A percentile compares a stretch with the other conserved stretches of the same genome.
phyloP scores from a whole-genome alignment of 306 rosid genomes.

The Medicago ruthenica region DNA sequence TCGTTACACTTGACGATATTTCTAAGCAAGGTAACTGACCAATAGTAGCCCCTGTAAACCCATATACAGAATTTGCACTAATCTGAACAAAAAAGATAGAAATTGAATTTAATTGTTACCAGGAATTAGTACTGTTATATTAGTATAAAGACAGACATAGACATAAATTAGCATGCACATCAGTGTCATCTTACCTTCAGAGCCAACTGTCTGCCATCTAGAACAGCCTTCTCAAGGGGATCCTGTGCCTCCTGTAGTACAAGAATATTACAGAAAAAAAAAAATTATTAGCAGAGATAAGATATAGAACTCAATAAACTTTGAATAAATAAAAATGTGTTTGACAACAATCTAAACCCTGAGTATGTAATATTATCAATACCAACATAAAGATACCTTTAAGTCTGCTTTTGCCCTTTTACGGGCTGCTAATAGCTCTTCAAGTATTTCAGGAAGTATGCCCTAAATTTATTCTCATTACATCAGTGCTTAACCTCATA shows the following conservation, averaged over 20 bases:
- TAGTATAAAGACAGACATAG: neutral
- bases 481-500: slow-evolving; percentile 23
- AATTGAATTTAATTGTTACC: slow-evolving; percentile 30
- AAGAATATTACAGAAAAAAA: slow-evolving; percentile 32
- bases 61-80: slow-evolving; percentile 98
- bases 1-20: slow-evolving; percentile 99
- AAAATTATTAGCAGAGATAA: slow-evolving; percentile 34
- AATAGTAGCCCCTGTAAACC: slow-evolving; percentile 96
- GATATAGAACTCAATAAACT: slow-evolving; percentile 33
- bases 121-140: slow-evolving; percentile 21
- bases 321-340: slow-evolving; percentile 11
- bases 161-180: slow-evolving; percentile 36
- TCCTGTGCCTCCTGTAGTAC: slow-evolving; percentile 80
- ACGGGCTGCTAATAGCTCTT: slow-evolving; percentile 90
- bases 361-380: slow-evolving; percentile 9
- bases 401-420: slow-evolving; percentile 96
- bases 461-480: slow-evolving; percentile 63
- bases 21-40: slow-evolving; percentile 94
- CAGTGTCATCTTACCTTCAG: slow-evolving; percentile 61
- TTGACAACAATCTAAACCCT: slow-evolving; percentile 11
- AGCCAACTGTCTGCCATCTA: slow-evolving; percentile 95
- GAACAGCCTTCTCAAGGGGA: slow-evolving; percentile 95
- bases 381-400: slow-evolving; percentile 62
- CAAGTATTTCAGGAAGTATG: slow-evolving; percentile 98
- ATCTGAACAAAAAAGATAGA: slow-evolving; percentile 57